Conservation (phyloP, 441 rosid genomes). For the Omphalea diandra region DNA sequence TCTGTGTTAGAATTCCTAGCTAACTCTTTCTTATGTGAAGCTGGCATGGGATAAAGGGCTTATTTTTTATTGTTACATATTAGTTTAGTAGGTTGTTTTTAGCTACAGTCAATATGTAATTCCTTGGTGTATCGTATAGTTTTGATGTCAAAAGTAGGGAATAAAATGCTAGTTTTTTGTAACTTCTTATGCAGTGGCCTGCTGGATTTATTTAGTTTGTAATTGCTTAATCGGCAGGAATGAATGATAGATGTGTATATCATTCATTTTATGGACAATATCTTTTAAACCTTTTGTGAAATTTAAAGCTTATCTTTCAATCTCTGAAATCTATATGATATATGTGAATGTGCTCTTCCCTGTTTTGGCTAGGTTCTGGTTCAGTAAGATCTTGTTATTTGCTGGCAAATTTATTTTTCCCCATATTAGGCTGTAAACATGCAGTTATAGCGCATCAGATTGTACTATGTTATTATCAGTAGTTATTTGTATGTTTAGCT, state of each 20-base stretch:
- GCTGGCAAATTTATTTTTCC: neutral
- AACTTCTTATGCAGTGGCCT: neutral
- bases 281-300: neutral
- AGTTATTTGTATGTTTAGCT: neutral
- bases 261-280: neutral
- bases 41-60: no score
- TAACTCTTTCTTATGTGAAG: neutral
- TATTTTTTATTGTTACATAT: no score
- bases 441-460: neutral
- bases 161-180: neutral
- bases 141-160: neutral
- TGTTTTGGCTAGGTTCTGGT: neutral
- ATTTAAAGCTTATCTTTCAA: neutral
- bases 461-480: neutral
- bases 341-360: neutral
- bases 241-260: neutral
- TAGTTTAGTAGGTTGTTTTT: no score
- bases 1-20: neutral
- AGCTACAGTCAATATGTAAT: no score
- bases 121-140: no score
- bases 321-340: neutral
- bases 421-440: neutral
- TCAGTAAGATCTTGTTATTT: neutral
- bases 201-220: neutral
- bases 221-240: neutral